Base-by-base conservation (phyloP, 805 yeast species). In the Wickerhamiella allomyrinae region DNA sequence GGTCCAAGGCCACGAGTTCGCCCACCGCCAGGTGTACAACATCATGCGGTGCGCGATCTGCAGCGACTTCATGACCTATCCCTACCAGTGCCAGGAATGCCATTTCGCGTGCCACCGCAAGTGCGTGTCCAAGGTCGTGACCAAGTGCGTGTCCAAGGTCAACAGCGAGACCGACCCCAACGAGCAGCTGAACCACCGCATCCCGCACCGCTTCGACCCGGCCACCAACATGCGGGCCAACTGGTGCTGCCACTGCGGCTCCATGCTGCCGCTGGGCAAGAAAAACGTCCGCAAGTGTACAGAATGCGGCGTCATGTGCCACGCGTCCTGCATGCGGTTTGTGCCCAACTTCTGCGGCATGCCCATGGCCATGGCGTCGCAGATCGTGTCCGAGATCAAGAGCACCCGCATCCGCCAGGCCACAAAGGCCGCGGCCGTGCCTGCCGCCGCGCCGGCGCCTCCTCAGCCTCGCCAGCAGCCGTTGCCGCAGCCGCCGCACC, bases 191-290 rank as follows among this genome's bases (percentile, higher is more conserved):
- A 91, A 91, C 56, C 97, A 91, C 60, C 81, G 94, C 50, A 91
- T 91, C 52, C 98, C 98, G 27, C 99, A 91, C 59, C 76, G 95
- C 58, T 89, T 89, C 59, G 95, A 83, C 51, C 87, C 89, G n/a
- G 74, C 77, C 21, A 73, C 91, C 14, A 91, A 91, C 57, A 78
- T 86, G 62, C 93, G 95, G 54, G 93, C 99, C 2, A 87, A 89
- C 57, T 91, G 99, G 99, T 91, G 99, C 65, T 91, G 97, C 54
- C 99, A 91, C 59, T 91, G 99, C 71, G 99, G 99, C 47, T 85
- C 85, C 57, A 77, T 91, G 41, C 69, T 91, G 48, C 97, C 98
- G 14, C 79, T 95, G 80, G 95, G 97, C 41, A 76, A 79, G 55
- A 86, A 85, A 60, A 86, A 83, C 53, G 93, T 87, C 9, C 72